A percentile compares a stretch with the other conserved stretches of the same genome.
phyloP scores from a whole-genome alignment of 805 yeast species.

The Lipomyces sp. region DNA sequence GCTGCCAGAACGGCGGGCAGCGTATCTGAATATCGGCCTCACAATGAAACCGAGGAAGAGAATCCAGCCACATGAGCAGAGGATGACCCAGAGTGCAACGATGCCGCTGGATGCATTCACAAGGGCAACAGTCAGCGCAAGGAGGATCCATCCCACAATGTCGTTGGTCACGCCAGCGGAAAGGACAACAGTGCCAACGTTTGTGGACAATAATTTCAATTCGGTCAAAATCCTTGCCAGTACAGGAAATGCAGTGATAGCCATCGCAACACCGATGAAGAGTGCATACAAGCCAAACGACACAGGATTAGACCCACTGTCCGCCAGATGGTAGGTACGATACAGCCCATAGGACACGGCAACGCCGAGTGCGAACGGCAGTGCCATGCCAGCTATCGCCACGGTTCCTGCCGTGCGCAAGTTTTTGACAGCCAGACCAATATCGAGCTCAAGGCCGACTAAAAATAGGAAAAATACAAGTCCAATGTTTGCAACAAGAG shows the following conservation, averaged over 20 bases:
- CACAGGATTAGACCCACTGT: slow-evolving; percentile 46
- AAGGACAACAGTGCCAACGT: slow-evolving; percentile 62
- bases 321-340: slow-evolving; percentile 47
- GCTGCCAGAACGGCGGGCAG: slow-evolving; percentile 57
- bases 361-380: slow-evolving; percentile 82
- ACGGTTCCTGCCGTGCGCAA: slow-evolving; percentile 66
- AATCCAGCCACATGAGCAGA: slow-evolving; percentile 69
- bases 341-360: slow-evolving; percentile 71
- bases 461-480: slow-evolving; percentile 74
- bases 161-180: slow-evolving; percentile 86
- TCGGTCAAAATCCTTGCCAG: slow-evolving; percentile 78
- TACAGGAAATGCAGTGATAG: slow-evolving; percentile 87
- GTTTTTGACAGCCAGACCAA: slow-evolving; percentile 65
- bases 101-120: slow-evolving; percentile 75
- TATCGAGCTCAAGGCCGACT: slow-evolving; percentile 79
- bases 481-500: slow-evolving; percentile 74
- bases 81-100: slow-evolving; percentile 69
- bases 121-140: slow-evolving; percentile 75
- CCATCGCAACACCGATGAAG: slow-evolving; percentile 80
- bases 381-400: slow-evolving; percentile 71
- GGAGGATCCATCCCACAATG: slow-evolving; percentile 77
- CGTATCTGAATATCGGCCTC: slow-evolving; percentile 53
- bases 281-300: slow-evolving; percentile 77
- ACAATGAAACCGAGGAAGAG: slow-evolving; percentile 63
- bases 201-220: slow-evolving; percentile 56